Evolutionary conservation across 768 basidiomycete species (phyloP).

Genomic region (Porphyrellus cyaneotinctus): DNA sequence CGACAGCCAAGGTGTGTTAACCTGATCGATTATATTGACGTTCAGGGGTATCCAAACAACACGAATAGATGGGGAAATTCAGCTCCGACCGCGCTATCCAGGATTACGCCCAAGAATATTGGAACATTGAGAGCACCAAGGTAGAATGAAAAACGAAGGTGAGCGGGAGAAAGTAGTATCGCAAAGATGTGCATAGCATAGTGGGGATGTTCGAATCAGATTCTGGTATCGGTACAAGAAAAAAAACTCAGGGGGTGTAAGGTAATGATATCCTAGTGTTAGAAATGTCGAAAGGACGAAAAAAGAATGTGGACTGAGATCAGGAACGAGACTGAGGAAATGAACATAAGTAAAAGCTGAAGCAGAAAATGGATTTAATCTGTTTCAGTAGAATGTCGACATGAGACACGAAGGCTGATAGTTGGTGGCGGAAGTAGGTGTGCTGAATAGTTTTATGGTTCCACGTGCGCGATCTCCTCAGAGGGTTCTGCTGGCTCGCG

Average conservation of each 20-base stretch:
- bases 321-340: constrained; percentile 9
- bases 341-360: not conserved
- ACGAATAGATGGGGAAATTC: constrained; percentile 87
- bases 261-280: constrained; percentile 12
- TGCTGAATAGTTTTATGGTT: not conserved
- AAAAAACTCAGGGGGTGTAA: constrained; percentile 5
- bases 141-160: constrained; percentile 19
- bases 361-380: not conserved
- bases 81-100: constrained; percentile 91
- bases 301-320: constrained; percentile 6
- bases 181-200: constrained; percentile 7
- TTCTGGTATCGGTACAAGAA: constrained; percentile 5
- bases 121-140: constrained; percentile 61
- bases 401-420: not conserved
- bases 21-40: constrained; percentile 53
- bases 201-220: constrained; percentile 1
- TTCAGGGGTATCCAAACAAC: constrained; percentile 41
- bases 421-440: not conserved
- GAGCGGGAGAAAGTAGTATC: not conserved
- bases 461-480: constrained; percentile 1
- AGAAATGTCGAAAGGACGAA: constrained; percentile 8
- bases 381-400: not conserved
- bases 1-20: constrained; percentile 61
- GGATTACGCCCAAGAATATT: constrained; percentile 87
- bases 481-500: not conserved